These are phyloP conservation scores for Xylariaceae sp. DNA, from an alignment of 2,329 filamentous ascomycete genomes.

Conservation along the genomic window DNA sequence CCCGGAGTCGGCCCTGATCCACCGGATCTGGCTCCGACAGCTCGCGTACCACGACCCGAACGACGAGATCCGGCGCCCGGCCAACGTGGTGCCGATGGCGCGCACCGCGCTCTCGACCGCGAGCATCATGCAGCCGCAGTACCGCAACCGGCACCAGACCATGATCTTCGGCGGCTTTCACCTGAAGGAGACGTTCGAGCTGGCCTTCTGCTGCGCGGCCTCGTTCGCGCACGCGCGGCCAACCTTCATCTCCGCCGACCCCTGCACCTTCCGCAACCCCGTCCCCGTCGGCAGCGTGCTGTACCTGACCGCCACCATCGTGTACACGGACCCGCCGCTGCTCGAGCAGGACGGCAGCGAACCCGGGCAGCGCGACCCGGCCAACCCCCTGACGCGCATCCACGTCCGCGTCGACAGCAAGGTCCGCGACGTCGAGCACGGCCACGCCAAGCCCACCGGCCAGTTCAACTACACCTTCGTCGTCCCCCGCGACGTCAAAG, in stretches of 20 bases:
- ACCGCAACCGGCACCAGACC: slow-evolving; percentile 54
- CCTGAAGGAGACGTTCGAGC: slow-evolving; percentile 68
- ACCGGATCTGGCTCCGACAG: slow-evolving; percentile 67
- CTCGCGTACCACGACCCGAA: slow-evolving; percentile 51
- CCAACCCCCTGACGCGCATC: slow-evolving; percentile 42
- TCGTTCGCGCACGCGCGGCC: slow-evolving; percentile 64
- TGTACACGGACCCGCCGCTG: slow-evolving; percentile 60
- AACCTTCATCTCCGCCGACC: slow-evolving; percentile 67
- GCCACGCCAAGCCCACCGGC: slow-evolving; percentile 59
- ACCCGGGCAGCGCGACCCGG: slow-evolving; percentile 22
- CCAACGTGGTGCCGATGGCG: slow-evolving; percentile 50
- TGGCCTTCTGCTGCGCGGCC: slow-evolving; percentile 70
- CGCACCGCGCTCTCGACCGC: slow-evolving; percentile 55
- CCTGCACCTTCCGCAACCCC: slow-evolving; percentile 68
- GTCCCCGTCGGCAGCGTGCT: slow-evolving; percentile 70
- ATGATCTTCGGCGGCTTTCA: slow-evolving; percentile 77
- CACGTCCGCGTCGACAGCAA: slow-evolving; percentile 68
- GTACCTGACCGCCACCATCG: slow-evolving; percentile 66
- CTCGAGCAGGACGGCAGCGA: slow-evolving; percentile 45
- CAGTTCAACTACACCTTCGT: slow-evolving; percentile 67
- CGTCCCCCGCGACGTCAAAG: slow-evolving; percentile 34
- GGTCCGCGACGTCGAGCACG: slow-evolving; percentile 61
- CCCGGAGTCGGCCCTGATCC: slow-evolving; percentile 65
- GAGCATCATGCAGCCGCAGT: slow-evolving; percentile 67
- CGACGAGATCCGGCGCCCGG: slow-evolving; percentile 29